phyloP scores from a whole-genome alignment of 495 filamentous ascomycete species.

The Aspergillus panamensis region DNA sequence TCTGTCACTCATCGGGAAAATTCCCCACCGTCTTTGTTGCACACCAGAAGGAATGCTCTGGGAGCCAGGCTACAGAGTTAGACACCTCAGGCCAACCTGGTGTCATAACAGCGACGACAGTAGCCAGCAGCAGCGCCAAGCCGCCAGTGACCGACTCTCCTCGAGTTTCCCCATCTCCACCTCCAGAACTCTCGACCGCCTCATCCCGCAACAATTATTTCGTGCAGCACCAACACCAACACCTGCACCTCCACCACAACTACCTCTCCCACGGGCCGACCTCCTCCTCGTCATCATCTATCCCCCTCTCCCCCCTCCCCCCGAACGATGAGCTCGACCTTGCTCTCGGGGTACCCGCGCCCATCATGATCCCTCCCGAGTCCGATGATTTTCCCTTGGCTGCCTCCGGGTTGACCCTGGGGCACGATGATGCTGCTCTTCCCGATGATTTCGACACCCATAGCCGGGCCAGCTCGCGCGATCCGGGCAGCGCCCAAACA shows the following conservation, averaged over 20 bases:
- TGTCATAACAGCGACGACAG: slow-evolving; percentile 12
- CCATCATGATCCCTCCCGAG: slow-evolving; percentile 45
- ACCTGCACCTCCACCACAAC: neutral
- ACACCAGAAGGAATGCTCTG: too few relatives aligned
- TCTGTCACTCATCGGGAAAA: too few relatives aligned
- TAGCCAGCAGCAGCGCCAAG: slow-evolving; percentile 29
- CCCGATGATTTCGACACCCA: slow-evolving; percentile 42
- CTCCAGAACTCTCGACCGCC: slow-evolving; percentile 22
- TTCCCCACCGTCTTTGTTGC: too few relatives aligned
- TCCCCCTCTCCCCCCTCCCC: slow-evolving; percentile 9
- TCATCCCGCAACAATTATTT: slow-evolving; percentile 20
- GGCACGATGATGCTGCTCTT: slow-evolving; percentile 31
- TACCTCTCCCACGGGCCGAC: slow-evolving; percentile 4
- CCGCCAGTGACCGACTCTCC: slow-evolving; percentile 28
- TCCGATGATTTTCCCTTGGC: slow-evolving; percentile 39
- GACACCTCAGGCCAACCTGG: too few relatives aligned
- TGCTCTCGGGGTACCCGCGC: slow-evolving; percentile 41
- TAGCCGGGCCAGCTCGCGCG: slow-evolving; percentile 47
- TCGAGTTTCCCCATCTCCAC: slow-evolving; percentile 37
- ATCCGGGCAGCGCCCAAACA: slow-evolving; percentile 32
- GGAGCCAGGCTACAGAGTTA: too few relatives aligned
- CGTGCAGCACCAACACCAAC: slow-evolving; percentile 3
- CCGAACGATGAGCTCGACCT: slow-evolving; percentile 41
- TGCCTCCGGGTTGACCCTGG: slow-evolving; percentile 21
- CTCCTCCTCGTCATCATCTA: slow-evolving; percentile 4